Evolutionary conservation across 345 rosid species (phyloP).

Genomic region (Salix suchowensis): DNA sequence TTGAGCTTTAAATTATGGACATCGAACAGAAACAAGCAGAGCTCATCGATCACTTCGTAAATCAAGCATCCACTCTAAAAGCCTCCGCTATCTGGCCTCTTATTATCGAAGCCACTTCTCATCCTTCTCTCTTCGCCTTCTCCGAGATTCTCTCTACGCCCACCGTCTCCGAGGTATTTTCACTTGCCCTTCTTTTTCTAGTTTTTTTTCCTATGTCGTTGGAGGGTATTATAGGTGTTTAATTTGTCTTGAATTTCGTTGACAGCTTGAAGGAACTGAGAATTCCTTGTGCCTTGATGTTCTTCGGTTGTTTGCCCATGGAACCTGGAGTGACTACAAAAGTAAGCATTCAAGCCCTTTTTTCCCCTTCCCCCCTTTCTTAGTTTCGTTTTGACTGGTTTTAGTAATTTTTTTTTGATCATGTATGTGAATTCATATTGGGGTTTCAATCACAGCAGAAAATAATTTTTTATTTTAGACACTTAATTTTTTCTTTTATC

Average conservation of each 20-base stretch:
- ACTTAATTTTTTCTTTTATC: background rate
- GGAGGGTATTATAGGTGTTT: background rate
- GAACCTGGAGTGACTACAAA: slow-evolving; percentile 93
- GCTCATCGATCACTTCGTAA: slow-evolving; percentile 57
- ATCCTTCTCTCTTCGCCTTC: slow-evolving; percentile 86
- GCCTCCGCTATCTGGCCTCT: slow-evolving; percentile 54
- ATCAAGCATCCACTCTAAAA: slow-evolving; percentile 46
- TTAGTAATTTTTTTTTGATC: background rate
- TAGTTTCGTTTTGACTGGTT: background rate
- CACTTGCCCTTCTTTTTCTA: background rate
- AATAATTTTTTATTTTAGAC: background rate
- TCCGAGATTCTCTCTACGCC: slow-evolving; percentile 85
- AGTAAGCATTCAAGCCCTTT: slow-evolving; percentile 29
- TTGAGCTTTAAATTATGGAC: slow-evolving; percentile 46
- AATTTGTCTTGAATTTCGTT: slow-evolving; percentile 2
- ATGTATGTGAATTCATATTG: background rate
- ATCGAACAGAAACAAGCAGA: slow-evolving; percentile 80
- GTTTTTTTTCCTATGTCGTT: background rate
- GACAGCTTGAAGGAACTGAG: slow-evolving; percentile 83
- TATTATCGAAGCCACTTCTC: slow-evolving; percentile 74
- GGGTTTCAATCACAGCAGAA: background rate
- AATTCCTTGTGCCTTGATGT: slow-evolving; percentile 49
- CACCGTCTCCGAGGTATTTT: slow-evolving; percentile 44
- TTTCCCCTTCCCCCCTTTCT: background rate
- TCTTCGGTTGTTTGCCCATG: slow-evolving; percentile 81